A percentile compares a stretch with the other conserved stretches of the same genome.
These are phyloP conservation scores for Phytophthora sp. DNA, from an alignment of 352 stramenopile species.

Conservation along the genomic window DNA sequence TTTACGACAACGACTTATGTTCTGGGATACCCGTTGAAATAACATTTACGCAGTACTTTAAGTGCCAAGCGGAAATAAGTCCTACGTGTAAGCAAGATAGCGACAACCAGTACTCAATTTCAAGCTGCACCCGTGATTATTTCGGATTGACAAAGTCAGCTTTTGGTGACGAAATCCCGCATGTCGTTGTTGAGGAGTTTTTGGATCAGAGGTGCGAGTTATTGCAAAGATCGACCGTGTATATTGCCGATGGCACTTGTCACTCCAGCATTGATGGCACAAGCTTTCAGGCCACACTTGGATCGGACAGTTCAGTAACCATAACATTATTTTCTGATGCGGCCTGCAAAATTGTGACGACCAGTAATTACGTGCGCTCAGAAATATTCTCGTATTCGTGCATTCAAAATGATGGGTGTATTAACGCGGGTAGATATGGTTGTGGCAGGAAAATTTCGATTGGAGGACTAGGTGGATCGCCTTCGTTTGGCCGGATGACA, in stretches of 20 bases:
- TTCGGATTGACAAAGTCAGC: background rate
- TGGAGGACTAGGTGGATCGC: constrained; percentile 4
- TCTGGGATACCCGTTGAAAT: background rate
- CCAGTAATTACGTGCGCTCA: background rate
- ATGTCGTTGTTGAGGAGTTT: background rate
- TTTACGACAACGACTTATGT: constrained; percentile 1
- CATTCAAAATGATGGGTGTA: background rate
- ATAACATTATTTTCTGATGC: constrained; percentile 1
- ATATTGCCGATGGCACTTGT: constrained; percentile 6
- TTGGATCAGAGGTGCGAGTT: background rate
- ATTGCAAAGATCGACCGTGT: background rate
- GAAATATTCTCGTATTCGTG: background rate
- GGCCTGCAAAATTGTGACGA: background rate
- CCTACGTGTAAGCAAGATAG: background rate
- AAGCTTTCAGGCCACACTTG: constrained; percentile 4
- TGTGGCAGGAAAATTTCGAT: constrained; percentile 5
- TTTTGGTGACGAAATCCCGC: background rate
- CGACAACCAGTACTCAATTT: background rate
- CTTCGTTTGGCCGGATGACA: background rate
- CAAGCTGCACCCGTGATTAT: constrained; percentile 4
- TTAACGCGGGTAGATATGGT: background rate
- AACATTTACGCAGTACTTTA: constrained; percentile 1
- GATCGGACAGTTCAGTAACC: background rate
- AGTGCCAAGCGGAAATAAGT: background rate
- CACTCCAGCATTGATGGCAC: constrained; percentile 5